Conservation (phyloP, 225 moss, liverwort and hornwort genomes). For the Thuidium tamariscinum region DNA sequence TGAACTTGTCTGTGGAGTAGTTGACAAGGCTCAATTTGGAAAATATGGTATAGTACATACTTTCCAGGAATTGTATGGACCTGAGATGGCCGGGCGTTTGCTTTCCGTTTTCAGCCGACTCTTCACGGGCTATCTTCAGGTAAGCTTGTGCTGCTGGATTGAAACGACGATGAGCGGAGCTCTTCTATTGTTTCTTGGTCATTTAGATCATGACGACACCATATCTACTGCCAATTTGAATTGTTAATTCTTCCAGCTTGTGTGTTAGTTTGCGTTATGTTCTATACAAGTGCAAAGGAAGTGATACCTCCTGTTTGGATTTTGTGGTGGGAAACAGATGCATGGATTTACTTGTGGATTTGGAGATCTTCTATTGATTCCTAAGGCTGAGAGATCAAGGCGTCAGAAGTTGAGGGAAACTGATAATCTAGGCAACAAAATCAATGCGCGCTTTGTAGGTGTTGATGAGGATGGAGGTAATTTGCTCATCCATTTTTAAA, state of each 20-base stretch:
- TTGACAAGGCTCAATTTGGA: conserved; percentile 97
- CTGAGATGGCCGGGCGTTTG: conserved; percentile 66
- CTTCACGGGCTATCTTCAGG: conserved; percentile 91
- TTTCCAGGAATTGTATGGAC: conserved; percentile 94
- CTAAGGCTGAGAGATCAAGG: conserved; percentile 60
- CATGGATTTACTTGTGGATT: conserved; percentile 95
- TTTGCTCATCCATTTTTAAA: not conserved
- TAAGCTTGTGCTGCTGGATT: not conserved
- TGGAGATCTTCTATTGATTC: conserved; percentile 69
- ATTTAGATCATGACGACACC: not conserved
- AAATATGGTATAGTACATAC: conserved; percentile 91
- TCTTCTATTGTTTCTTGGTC: not conserved
- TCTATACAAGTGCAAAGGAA: not conserved
- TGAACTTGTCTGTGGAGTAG: conserved; percentile 87
- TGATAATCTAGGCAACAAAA: conserved; percentile 64
- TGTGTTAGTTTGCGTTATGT: not conserved
- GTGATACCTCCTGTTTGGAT: not conserved
- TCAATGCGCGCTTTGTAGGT: conserved; percentile 75
- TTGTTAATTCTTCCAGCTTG: not conserved
- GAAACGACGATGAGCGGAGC: not conserved
- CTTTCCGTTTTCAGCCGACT: conserved; percentile 94
- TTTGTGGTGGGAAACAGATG: conserved; percentile 39
- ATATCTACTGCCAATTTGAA: not conserved
- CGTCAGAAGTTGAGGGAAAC: conserved; percentile 68
- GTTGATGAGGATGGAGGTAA: conserved; percentile 39